Evolutionary conservation across 352 stramenopile genomes (phyloP).

Genomic region (Globisporangium spiculum): DNA sequence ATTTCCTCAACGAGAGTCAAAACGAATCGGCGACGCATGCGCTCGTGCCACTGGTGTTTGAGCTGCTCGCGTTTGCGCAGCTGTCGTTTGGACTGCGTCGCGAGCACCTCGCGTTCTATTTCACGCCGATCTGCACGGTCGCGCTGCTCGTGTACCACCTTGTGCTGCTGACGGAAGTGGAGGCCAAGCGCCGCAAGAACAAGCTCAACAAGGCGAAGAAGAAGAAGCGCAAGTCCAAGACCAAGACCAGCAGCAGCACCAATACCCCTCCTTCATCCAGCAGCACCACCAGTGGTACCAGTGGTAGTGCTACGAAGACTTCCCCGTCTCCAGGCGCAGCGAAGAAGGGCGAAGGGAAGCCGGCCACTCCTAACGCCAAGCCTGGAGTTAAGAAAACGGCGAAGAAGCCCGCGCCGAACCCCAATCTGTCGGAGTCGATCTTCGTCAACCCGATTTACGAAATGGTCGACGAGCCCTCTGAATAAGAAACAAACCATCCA

Average conservation of each 20-base stretch:
- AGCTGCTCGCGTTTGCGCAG: slow-evolving; percentile 44
- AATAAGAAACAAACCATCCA: slow-evolving; percentile 6
- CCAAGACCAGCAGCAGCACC: slow-evolving; percentile 15
- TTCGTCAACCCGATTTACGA: slow-evolving; percentile 24
- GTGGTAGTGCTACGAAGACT: neutral
- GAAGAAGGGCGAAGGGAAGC: neutral
- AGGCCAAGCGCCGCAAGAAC: slow-evolving; percentile 54
- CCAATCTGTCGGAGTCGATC: slow-evolving; percentile 20
- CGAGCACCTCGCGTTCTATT: slow-evolving; percentile 55
- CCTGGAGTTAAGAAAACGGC: slow-evolving; percentile 24
- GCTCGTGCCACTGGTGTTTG: slow-evolving; percentile 46
- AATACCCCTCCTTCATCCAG: neutral
- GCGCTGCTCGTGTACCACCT: slow-evolving; percentile 51
- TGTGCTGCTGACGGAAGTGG: slow-evolving; percentile 48
- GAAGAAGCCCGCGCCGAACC: slow-evolving; percentile 22
- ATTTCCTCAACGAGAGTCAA: slow-evolving; percentile 68
- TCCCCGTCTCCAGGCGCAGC: neutral
- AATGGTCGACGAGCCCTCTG: slow-evolving; percentile 16
- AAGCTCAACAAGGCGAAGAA: slow-evolving; percentile 50
- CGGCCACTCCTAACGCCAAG: neutral
- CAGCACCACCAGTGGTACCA: neutral
- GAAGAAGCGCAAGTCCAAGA: slow-evolving; percentile 54
- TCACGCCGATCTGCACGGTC: slow-evolving; percentile 39
- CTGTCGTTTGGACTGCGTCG: slow-evolving; percentile 41
- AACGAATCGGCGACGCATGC: slow-evolving; percentile 55